These are phyloP conservation scores for Sporothrix globosa DNA, from an alignment of 2,329 filamentous ascomycete species.

Conservation along the genomic window DNA sequence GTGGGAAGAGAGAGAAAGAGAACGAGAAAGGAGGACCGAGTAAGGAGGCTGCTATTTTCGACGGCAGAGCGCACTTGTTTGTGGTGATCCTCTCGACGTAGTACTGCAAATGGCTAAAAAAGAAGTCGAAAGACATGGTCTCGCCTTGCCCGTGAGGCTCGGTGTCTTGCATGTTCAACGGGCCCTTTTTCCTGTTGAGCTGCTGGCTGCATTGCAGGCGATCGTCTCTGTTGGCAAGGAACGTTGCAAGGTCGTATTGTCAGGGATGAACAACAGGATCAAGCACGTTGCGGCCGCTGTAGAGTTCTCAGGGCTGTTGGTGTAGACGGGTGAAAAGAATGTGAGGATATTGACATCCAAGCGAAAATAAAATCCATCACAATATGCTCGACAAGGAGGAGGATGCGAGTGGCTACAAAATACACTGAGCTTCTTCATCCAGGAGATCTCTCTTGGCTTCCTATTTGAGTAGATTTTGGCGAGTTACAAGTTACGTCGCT, in stretches of 20 bases:
- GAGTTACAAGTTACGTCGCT: not conserved
- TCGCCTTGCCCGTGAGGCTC: not conserved
- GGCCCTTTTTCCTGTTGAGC: not conserved
- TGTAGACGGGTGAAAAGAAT: not conserved
- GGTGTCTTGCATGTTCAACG: not conserved
- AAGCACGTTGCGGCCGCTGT: not conserved
- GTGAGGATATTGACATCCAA: not conserved
- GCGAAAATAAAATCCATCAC: not conserved
- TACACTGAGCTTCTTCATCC: not conserved
- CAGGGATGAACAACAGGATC: conserved; percentile 6
- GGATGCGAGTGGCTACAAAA: not conserved
- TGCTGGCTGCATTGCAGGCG: not conserved
- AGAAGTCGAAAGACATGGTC: not conserved
- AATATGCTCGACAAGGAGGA: not conserved
- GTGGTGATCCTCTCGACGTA: not conserved
- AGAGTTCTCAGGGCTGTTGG: not conserved
- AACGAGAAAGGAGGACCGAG: too few relatives aligned
- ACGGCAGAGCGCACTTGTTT: not conserved
- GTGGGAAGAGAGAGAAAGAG: not conserved
- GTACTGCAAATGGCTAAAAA: not conserved
- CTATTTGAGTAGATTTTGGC: conserved; percentile 3
- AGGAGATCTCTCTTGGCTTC: not conserved
- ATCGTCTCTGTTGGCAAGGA: not conserved
- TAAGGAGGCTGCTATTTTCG: not conserved
- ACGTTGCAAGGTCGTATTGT: not conserved